Base-by-base conservation (phyloP, 2,329 filamentous ascomycete genomes). In the Seiridium cupressi region DNA sequence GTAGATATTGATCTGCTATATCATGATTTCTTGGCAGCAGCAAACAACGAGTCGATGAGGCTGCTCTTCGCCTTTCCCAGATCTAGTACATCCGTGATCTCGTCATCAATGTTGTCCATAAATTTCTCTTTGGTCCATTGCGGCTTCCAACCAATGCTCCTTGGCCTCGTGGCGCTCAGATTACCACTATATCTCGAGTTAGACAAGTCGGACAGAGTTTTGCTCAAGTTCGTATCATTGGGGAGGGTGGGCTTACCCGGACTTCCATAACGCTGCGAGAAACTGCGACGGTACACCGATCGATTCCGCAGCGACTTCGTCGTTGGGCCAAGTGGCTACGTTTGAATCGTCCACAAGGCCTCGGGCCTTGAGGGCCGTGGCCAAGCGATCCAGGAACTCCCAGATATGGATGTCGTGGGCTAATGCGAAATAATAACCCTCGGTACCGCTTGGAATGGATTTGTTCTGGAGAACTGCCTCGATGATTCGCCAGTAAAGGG, bases 351-450 rank as follows among this genome's bases (percentile, higher is more conserved):
- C 51, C 0, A 75, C 66, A 4, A 76, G 69, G 5, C 69, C 71
- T 2, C 70, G 70, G 1, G 65, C 62, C 9, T 74, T 44, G 9
- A 76, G 60, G 0, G 54, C 59, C 32, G 64, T 26, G 0, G 72
- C 69, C 7, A 77, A 59, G 5, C 62, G 57, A 1, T 72, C 60
- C 66, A 71, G 65, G 34, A 72, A 53, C 1, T 68, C 66, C 71
- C 70, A 74, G 66, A 69, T 73, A 7, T 64, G 58, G 0, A 61
- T 51, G 6, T 62, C 64, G 42, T 76, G 72, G 3, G 68, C 68
- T 10, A 68, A 55, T 3, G 66, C 65, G 46, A 76, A 75, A 60
- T 74, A 74, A 59, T 74, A 76, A 1, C 74, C 73, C 0, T 73
- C 59, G 13, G 68, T 65, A 0, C 71, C 71, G 40, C 59, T 70